Base-by-base conservation (phyloP, 257 asterid species). In the Plantago ovata region DNA sequence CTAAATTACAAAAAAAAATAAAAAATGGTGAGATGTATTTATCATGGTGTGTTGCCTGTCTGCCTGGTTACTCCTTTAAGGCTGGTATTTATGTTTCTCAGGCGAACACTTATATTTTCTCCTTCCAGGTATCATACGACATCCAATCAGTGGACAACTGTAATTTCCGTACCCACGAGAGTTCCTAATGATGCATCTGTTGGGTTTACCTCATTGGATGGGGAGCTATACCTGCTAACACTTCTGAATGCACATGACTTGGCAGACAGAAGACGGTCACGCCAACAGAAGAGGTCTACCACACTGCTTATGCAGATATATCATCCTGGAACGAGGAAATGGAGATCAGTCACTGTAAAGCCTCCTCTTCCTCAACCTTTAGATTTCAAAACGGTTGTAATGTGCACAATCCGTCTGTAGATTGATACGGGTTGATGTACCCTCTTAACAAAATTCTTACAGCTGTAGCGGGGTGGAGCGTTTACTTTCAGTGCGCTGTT, bases 351-450 rank as follows among this genome's bases (percentile, higher is more conserved):
- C 53, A 57, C 67, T 57, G 69, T 80, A 33, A 87, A 79, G 67
- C 81, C 89, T 13, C 98, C 98, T 48, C 76, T 75, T 66, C 77
- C 58, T 38, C 69, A 73, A 51, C 83, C 78, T n/a, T 58, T 87
- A 22, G 84, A 87, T 75, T 85, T 91, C 67, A 75, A 66, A 72
- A 85, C 85, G 28, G 79, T 95, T 1, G 85, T 91, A 47, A 68
- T 83, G 75, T 83, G 96, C 82, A 70, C 94, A 71, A 61, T 84
- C 45, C 72, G 78, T 36, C 64, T 90, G 75, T 91, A 84, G 81
- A 66, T 70, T 47, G 28, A 21, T 24, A 68, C 47, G 11, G 28
- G 56, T 45, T 75, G 65, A 44, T 60, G 61, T 56, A 15, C 68
- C 22, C 54, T 28, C 19, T 23, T n/a, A n/a, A n/a, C n/a, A n/a